A percentile compares a stretch with the other conserved stretches of the same genome.
These are phyloP conservation scores for Cladophialophora psammophila DNA, from an alignment of 2,329 filamentous ascomycete genomes.

Conservation along the genomic window DNA sequence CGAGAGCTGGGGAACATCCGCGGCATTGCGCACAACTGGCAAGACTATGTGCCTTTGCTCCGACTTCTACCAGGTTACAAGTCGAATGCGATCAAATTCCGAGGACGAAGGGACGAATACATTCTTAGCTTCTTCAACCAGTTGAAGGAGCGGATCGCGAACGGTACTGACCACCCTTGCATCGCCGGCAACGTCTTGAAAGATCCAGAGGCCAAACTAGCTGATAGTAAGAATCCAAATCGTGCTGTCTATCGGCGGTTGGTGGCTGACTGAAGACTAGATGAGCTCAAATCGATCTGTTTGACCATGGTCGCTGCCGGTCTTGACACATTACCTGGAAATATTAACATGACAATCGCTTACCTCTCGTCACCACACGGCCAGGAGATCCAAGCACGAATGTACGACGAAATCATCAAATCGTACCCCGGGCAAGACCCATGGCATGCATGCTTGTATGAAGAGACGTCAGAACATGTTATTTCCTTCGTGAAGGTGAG, in stretches of 20 bases:
- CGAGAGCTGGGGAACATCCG: constrained; percentile 76
- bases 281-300: constrained; percentile 81
- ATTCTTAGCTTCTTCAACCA: constrained; percentile 64
- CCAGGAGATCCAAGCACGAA: constrained; percentile 72
- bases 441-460: constrained; percentile 73
- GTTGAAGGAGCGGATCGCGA: constrained; percentile 65
- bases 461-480: constrained; percentile 78
- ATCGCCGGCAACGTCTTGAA: constrained; percentile 75
- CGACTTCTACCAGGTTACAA: constrained; percentile 69
- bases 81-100: constrained; percentile 68
- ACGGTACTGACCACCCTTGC: constrained; percentile 70
- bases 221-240: constrained; percentile 58
- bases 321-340: constrained; percentile 79
- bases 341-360: constrained; percentile 78
- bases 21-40: constrained; percentile 72
- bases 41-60: constrained; percentile 75
- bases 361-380: constrained; percentile 72
- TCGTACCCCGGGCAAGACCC: constrained; percentile 75
- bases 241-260: neutral
- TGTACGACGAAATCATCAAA: constrained; percentile 71
- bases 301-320: constrained; percentile 81
- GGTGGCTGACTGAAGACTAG: constrained; percentile 51
- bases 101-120: constrained; percentile 70
- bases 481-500: constrained; percentile 71
- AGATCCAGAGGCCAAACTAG: constrained; percentile 71